Evolutionary conservation across 768 basidiomycete genomes (phyloP).

Genomic region (Naganishia onofrii): DNA sequence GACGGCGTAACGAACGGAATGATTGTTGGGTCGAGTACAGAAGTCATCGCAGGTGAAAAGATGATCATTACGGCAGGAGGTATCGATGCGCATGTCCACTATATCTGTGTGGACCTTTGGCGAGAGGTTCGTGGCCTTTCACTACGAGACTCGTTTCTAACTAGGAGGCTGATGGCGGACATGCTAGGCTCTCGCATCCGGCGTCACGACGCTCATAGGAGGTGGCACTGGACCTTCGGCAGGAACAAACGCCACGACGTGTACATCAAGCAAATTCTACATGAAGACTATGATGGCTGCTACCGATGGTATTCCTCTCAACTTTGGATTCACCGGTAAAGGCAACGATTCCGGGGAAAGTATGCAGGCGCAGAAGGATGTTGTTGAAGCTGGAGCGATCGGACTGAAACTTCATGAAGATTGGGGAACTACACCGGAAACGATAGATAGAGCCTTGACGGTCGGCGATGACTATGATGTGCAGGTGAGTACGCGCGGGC

Average conservation of each 20-base stretch:
- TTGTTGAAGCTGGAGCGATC: slow-evolving; percentile 75
- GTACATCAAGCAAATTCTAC: slow-evolving; percentile 85
- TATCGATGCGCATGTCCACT: slow-evolving; percentile 88
- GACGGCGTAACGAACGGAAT: slow-evolving; percentile 68
- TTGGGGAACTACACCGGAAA: slow-evolving; percentile 87
- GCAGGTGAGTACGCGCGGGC: slow-evolving; percentile 60
- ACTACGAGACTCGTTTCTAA: slow-evolving; percentile 1
- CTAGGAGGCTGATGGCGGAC: slow-evolving; percentile 32
- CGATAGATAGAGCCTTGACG: slow-evolving; percentile 71
- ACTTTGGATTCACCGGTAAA: slow-evolving; percentile 93
- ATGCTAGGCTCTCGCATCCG: slow-evolving; percentile 53
- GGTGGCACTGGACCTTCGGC: slow-evolving; percentile 93
- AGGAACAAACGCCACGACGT: slow-evolving; percentile 88
- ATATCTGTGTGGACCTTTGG: slow-evolving; percentile 91
- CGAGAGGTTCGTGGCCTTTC: slow-evolving; percentile 60
- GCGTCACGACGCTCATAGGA: slow-evolving; percentile 90
- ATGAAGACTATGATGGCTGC: slow-evolving; percentile 87
- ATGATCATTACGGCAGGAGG: slow-evolving; percentile 90
- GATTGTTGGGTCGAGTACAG: slow-evolving; percentile 83
- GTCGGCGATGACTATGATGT: slow-evolving; percentile 90
- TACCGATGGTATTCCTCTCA: slow-evolving; percentile 83
- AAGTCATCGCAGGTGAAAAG: slow-evolving; percentile 90
- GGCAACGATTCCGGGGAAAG: slow-evolving; percentile 80
- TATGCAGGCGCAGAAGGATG: slow-evolving; percentile 66
- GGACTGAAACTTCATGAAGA: slow-evolving; percentile 97